A percentile compares a stretch with the other conserved stretches of the same genome.
Evolutionary conservation across 306 rosid species (phyloP).

Genomic region (Vigna nakashimae): DNA sequence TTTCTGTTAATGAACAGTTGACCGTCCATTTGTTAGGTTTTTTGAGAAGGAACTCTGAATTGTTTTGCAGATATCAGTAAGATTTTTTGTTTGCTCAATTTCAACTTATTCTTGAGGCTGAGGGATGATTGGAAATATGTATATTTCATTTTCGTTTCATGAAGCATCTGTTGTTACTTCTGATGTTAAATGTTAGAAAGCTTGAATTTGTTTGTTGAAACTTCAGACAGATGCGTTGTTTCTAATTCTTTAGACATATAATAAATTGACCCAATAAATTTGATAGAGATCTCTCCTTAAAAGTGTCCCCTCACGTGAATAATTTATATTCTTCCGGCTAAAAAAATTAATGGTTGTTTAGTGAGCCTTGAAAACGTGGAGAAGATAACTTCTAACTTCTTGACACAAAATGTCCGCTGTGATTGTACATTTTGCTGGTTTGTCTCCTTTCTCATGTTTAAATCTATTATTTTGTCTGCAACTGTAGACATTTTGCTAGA

Average conservation of each 20-base stretch:
- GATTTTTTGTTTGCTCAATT: no score
- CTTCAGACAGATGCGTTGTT: constrained; percentile 13
- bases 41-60: not conserved
- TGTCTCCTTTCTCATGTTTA: not conserved
- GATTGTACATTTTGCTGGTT: not conserved
- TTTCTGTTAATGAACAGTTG: constrained; percentile 9
- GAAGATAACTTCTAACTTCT: constrained; percentile 4
- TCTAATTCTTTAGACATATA: not conserved
- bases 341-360: not conserved
- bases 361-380: constrained; percentile 20
- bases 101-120: no score
- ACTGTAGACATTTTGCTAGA: not conserved
- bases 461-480: not conserved
- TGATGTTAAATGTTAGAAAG: not conserved
- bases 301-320: not conserved
- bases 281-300: not conserved
- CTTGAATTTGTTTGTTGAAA: constrained; percentile 16
- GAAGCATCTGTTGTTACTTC: no score
- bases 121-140: no score
- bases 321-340: not conserved
- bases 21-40: not conserved
- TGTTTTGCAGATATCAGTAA: not conserved
- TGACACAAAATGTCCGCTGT: not conserved
- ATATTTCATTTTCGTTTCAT: no score
- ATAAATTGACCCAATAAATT: not conserved